Percentiles rank a stretch among this genome's conserved stretches.
Evolutionary conservation across 2,329 filamentous ascomycete genomes (phyloP).

Genomic region (Tolypocladium amazonense): DNA sequence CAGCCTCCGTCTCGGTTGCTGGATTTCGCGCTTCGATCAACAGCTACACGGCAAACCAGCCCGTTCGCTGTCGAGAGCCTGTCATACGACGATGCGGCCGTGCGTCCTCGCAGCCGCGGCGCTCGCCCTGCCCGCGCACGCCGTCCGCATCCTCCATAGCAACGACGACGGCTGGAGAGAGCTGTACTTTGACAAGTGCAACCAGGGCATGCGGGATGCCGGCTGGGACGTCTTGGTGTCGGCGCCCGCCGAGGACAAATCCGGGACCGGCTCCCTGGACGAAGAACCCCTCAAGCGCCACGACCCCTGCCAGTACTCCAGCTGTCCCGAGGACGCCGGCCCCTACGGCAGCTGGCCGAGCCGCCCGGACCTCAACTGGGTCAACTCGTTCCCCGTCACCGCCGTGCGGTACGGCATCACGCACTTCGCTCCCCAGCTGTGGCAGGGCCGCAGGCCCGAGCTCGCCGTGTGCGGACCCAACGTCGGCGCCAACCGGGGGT

Average conservation of each 20-base stretch:
- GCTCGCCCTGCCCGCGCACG: slow-evolving; percentile 1
- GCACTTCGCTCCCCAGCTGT: slow-evolving; percentile 41
- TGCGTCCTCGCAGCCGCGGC: background rate
- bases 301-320: slow-evolving; percentile 47
- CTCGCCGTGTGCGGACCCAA: slow-evolving; percentile 34
- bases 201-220: slow-evolving; percentile 40
- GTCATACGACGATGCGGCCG: background rate
- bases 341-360: slow-evolving; percentile 44
- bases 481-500: slow-evolving; percentile 47
- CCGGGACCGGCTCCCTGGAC: slow-evolving; percentile 44
- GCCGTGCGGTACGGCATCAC: slow-evolving; percentile 53
- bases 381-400: slow-evolving; percentile 60
- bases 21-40: too few relatives aligned
- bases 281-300: slow-evolving; percentile 34
- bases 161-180: slow-evolving; percentile 72
- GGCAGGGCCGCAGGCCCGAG: slow-evolving; percentile 27
- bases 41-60: too few relatives aligned
- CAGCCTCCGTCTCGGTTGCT: too few relatives aligned
- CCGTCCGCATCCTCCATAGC: slow-evolving; percentile 47
- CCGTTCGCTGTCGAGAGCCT: too few relatives aligned
- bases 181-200: slow-evolving; percentile 50
- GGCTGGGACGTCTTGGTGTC: slow-evolving; percentile 55
- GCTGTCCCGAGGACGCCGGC: slow-evolving; percentile 27
- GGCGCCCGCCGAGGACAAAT: slow-evolving; percentile 55
- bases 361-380: slow-evolving; percentile 54